Conservation (phyloP, 2,329 filamentous ascomycete genomes). For the Huntiella moniliformis region DNA sequence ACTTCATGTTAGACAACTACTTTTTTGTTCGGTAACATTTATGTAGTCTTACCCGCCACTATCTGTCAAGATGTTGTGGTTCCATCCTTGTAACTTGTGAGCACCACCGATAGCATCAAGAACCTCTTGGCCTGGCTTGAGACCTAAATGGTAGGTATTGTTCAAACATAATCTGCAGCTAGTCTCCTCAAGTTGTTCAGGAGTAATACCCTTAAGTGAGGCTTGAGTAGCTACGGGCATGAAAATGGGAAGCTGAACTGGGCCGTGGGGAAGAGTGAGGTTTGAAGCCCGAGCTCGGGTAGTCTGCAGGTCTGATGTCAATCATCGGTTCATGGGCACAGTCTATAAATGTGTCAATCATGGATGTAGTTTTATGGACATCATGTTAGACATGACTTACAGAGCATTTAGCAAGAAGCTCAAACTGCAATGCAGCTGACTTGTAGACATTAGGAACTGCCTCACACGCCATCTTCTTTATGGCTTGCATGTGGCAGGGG, state of each 20-base stretch:
- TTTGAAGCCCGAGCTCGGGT: constrained; percentile 84
- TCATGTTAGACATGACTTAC: constrained; percentile 30
- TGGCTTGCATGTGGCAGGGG: constrained; percentile 5
- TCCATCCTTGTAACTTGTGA: constrained; percentile 88
- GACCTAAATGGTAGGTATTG: constrained; percentile 90
- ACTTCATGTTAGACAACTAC: not conserved
- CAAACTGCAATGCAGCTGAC: constrained; percentile 55
- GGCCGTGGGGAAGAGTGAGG: constrained; percentile 76
- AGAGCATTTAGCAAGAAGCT: constrained; percentile 61
- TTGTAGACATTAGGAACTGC: constrained; percentile 25
- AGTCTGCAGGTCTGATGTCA: constrained; percentile 35
- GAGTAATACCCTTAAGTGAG: constrained; percentile 83
- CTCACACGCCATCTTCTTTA: constrained; percentile 9
- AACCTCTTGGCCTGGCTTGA: constrained; percentile 84
- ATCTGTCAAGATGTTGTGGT: constrained; percentile 80
- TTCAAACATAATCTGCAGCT: constrained; percentile 84
- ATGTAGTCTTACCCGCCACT: constrained; percentile 39
- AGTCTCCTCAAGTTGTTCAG: constrained; percentile 76
- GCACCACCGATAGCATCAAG: constrained; percentile 78
- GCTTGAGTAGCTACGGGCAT: constrained; percentile 98
- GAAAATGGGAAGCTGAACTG: constrained; percentile 79
- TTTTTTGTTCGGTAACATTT: not conserved
- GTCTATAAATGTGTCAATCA: too few species aligned
- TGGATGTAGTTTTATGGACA: too few species aligned
- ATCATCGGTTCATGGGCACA: too few species aligned